Evolutionary conservation across 2,329 filamentous ascomycete genomes (phyloP).

Genomic region (Helminthosporium solani): DNA sequence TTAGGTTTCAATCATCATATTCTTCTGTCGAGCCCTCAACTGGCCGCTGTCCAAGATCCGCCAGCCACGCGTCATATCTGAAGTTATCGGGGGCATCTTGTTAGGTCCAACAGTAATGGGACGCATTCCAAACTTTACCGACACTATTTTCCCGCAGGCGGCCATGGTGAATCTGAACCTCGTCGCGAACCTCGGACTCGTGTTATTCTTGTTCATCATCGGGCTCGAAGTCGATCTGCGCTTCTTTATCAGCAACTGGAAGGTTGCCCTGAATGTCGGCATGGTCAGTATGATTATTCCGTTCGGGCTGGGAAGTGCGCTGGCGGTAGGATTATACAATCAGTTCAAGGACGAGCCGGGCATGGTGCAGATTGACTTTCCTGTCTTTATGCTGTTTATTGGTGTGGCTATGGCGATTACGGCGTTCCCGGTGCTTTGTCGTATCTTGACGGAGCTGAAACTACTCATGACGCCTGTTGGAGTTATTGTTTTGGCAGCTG

Average conservation of each 20-base stretch:
- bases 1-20: slow-evolving; percentile 70
- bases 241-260: slow-evolving; percentile 77
- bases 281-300: slow-evolving; percentile 78
- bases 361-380: slow-evolving; percentile 60
- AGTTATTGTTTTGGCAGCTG: slow-evolving; percentile 84
- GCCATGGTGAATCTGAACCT: slow-evolving; percentile 75
- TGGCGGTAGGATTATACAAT: slow-evolving; percentile 78
- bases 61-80: slow-evolving; percentile 80
- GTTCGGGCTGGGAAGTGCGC: slow-evolving; percentile 77
- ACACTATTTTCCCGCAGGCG: slow-evolving; percentile 71
- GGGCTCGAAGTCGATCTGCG: slow-evolving; percentile 83
- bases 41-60: slow-evolving; percentile 74
- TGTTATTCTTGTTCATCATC: slow-evolving; percentile 85
- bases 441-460: slow-evolving; percentile 89
- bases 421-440: slow-evolving; percentile 85
- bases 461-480: slow-evolving; percentile 80
- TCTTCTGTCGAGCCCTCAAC: slow-evolving; percentile 72
- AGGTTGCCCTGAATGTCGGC: slow-evolving; percentile 73
- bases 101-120: slow-evolving; percentile 88
- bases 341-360: slow-evolving; percentile 63
- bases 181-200: slow-evolving; percentile 78
- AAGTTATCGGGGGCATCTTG: slow-evolving; percentile 81
- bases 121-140: slow-evolving; percentile 74
- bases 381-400: slow-evolving; percentile 73
- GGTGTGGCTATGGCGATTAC: slow-evolving; percentile 94